Base-by-base conservation (phyloP, 2,329 filamentous ascomycete genomes). In the Xylaria sp. region DNA sequence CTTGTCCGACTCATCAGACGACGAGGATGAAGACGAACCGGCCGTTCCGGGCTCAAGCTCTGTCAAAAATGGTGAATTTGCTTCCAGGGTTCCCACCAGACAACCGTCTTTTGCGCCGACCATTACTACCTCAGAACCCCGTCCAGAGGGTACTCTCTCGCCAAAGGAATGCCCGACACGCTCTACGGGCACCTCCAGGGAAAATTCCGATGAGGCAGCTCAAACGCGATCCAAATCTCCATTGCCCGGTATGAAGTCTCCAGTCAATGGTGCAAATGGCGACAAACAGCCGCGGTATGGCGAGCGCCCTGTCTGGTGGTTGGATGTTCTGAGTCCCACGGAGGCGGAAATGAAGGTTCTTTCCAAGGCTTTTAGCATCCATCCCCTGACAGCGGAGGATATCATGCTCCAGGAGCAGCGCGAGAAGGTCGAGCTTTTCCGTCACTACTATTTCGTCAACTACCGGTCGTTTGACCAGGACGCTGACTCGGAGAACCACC, bases 381-480 rank as follows among this genome's bases (percentile, higher is more conserved):
- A 99, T 74, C 92, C 94, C 0, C 77, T 99, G 54, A 99, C 94
- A 0, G 88, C 91, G 1, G 94, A 99, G 72, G 94, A 99, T 69
- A 97, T 99, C 65, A 88, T 97, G 82, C 88, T 97, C 78, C 91
- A 97, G 71, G 94, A 99, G 76, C 90, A 92, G 39, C 92, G 94
- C 19, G 94, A 99, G 69, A 99, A 99, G 75, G 94, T 99, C 0
- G 94, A 99, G 71, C 81, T 99, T 1, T 99, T 99, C 78, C 88
- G 91, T 29, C 90, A 96, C 70, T 99, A 99, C 76, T 99, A 99
- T 73, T 97, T 99, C 67, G 91, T 99, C 75, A 97, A 96, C 71
- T 99, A 99, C 72, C 89, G 94, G 16, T 95, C 92, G 0, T 99
- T 99, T 68, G 94, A 99, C 70, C 94, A 97, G 71, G 94, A 99